phyloP scores from a whole-genome alignment of 306 rosid genomes.

The Sechiopsis laciniata region DNA sequence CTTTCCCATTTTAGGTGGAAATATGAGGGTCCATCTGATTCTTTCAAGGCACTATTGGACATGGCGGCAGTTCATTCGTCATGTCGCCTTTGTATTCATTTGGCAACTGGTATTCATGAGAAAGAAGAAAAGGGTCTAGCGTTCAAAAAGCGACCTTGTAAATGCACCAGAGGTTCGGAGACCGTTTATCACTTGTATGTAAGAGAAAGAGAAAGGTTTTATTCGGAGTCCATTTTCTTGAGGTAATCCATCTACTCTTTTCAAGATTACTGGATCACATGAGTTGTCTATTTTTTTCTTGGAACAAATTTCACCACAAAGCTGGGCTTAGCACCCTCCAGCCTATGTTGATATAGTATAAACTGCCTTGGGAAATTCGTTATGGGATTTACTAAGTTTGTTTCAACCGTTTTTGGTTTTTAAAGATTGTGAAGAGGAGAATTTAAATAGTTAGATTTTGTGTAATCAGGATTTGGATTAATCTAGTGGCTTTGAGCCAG shows the following conservation, averaged over 20 bases:
- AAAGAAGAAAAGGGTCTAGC: slow-evolving; percentile 59
- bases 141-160: slow-evolving; percentile 79
- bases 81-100: slow-evolving; percentile 95
- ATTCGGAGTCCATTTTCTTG: slow-evolving; percentile 73
- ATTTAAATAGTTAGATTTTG: too few relatives aligned
- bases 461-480: too few relatives aligned
- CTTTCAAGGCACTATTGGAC: slow-evolving; percentile 96
- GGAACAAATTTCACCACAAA: not conserved
- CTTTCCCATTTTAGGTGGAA: slow-evolving; percentile 71
- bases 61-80: slow-evolving; percentile 99
- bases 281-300: not conserved
- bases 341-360: not conserved
- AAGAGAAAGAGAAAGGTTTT: slow-evolving; percentile 87
- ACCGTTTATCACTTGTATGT: slow-evolving; percentile 67
- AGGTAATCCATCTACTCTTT: slow-evolving; percentile 45
- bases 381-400: too few relatives aligned
- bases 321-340: not conserved
- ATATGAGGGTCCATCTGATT: slow-evolving; percentile 87
- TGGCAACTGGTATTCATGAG: slow-evolving; percentile 66
- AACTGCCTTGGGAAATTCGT: not conserved
- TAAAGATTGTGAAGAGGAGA: too few relatives aligned
- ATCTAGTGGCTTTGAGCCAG: too few relatives aligned
- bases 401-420: too few relatives aligned
- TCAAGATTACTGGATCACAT: slow-evolving; percentile 1
- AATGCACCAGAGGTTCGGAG: slow-evolving; percentile 68